phyloP scores from a whole-genome alignment of 2,329 filamentous ascomycete species.

The Cadophora luteo-olivacea region DNA sequence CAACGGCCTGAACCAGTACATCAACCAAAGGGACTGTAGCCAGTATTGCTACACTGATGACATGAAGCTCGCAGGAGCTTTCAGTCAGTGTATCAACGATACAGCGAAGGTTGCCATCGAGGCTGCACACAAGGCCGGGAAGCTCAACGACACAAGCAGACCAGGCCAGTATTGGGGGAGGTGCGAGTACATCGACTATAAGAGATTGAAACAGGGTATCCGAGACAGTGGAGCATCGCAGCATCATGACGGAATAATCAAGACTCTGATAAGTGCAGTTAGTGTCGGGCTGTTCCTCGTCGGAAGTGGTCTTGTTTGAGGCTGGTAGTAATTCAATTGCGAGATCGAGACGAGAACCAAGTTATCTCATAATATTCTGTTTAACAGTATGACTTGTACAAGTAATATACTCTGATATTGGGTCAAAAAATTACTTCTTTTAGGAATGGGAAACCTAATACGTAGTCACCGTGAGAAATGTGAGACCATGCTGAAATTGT shows the following conservation, averaged over 20 bases:
- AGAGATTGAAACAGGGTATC: neutral
- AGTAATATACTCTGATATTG: too few species aligned
- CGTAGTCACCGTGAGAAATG: too few species aligned
- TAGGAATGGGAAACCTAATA: too few species aligned
- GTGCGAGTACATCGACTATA: neutral
- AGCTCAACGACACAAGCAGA: neutral
- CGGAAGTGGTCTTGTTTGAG: neutral
- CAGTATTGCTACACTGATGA: neutral
- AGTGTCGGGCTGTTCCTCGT: neutral
- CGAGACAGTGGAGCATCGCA: neutral
- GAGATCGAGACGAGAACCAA: too few species aligned
- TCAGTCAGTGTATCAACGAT: neutral
- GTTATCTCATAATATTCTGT: too few species aligned
- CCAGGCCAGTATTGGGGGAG: neutral
- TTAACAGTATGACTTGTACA: too few species aligned
- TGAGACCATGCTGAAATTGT: too few species aligned
- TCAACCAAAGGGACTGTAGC: neutral
- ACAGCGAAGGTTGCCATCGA: neutral
- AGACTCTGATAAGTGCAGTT: neutral
- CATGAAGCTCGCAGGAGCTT: neutral
- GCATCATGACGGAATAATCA: neutral
- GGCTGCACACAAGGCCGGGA: neutral
- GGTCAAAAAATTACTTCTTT: too few species aligned
- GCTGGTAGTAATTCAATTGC: neutral
- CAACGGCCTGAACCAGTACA: neutral